A percentile compares a stretch with the other conserved stretches of the same genome.
These are phyloP conservation scores for Endoconidiophora polonica DNA, from an alignment of 2,329 filamentous ascomycete species.

Conservation along the genomic window DNA sequence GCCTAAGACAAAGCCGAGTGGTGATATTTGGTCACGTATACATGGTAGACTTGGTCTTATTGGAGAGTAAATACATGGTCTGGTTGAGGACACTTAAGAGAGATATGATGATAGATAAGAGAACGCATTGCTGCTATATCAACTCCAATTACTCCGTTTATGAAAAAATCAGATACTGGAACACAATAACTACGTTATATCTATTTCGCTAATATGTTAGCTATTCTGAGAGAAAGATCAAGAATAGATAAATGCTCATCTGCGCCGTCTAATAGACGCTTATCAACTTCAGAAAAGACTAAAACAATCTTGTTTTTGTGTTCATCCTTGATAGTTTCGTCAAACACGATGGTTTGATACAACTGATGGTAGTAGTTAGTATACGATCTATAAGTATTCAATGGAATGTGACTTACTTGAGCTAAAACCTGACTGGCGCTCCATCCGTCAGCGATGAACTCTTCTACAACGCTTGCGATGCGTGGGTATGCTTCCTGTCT, in stretches of 20 bases:
- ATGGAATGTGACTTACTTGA: constrained; percentile 38
- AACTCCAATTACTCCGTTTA: constrained; percentile 4
- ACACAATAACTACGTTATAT: neutral
- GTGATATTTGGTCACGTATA: constrained; percentile 33
- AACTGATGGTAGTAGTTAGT: constrained; percentile 31
- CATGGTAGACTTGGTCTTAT: constrained; percentile 39
- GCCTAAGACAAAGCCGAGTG: constrained; percentile 14
- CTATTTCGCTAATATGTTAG: constrained; percentile 44
- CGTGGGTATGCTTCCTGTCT: constrained; percentile 50
- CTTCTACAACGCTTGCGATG: constrained; percentile 65
- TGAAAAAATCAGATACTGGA: neutral
- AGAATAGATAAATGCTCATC: constrained; percentile 89
- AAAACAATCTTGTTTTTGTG: constrained; percentile 85
- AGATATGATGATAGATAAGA: neutral
- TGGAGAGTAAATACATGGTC: constrained; percentile 18
- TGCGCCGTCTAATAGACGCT: constrained; percentile 81
- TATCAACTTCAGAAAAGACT: constrained; percentile 86
- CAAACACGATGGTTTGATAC: constrained; percentile 67
- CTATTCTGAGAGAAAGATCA: constrained; percentile 69
- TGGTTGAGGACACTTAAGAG: neutral
- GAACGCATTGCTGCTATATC: neutral
- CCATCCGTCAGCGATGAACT: constrained; percentile 93
- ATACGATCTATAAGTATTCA: constrained; percentile 11
- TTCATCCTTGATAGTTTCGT: constrained; percentile 65
- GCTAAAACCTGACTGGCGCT: constrained; percentile 75